Evolutionary conservation across 371 early-diverging fungal genomes (phyloP).

Genomic region (Lichtheimia ornata): DNA sequence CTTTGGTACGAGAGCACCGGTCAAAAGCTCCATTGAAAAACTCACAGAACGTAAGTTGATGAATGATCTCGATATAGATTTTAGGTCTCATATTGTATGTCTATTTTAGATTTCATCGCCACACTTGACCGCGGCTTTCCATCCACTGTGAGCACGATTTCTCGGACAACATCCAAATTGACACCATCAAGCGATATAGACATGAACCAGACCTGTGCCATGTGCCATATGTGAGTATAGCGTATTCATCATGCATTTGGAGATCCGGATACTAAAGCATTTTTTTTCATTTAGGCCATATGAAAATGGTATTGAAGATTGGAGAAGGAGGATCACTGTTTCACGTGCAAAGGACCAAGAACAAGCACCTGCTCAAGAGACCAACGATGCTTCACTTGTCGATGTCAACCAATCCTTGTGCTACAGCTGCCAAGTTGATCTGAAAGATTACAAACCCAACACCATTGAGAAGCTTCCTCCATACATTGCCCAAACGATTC

Average conservation of each 20-base stretch:
- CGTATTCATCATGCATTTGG: not conserved
- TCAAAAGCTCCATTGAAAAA: conserved; percentile 68
- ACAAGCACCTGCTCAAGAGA: conserved; percentile 13
- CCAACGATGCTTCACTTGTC: conserved; percentile 23
- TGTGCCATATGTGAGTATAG: conserved; percentile 54
- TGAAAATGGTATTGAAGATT: conserved; percentile 47
- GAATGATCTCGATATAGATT: not conserved
- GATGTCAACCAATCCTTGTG: conserved; percentile 49
- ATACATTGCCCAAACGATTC: conserved; percentile 23
- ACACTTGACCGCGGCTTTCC: conserved; percentile 83
- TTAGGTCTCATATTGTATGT: not conserved
- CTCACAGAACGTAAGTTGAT: conserved; percentile 60
- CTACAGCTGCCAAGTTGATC: conserved; percentile 62
- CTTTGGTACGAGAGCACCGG: conserved; percentile 57
- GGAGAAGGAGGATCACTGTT: conserved; percentile 61
- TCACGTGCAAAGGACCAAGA: conserved; percentile 23
- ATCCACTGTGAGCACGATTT: conserved; percentile 85
- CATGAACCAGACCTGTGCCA: conserved; percentile 44
- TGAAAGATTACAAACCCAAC: conserved; percentile 43
- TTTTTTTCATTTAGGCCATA: conserved; percentile 37
- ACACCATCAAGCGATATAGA: conserved; percentile 50
- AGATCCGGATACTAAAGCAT: too few species aligned
- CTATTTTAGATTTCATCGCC: conserved; percentile 66
- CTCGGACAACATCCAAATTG: conserved; percentile 81
- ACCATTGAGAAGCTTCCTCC: conserved; percentile 25